Conservation (phyloP, 2,329 filamentous ascomycete species). For the Fusarium haematococcum region DNA sequence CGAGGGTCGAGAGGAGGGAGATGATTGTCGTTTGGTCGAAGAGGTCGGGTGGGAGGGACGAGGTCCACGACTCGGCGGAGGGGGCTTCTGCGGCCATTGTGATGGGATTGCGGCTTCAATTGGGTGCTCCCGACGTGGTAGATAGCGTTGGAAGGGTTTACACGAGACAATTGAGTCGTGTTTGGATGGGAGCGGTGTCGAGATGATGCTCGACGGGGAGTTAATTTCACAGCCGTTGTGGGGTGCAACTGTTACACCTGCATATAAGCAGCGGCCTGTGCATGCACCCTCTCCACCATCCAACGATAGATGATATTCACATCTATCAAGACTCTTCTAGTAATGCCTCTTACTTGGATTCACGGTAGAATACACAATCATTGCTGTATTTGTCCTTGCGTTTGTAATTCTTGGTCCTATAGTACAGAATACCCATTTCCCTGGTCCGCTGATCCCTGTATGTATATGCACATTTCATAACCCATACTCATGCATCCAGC, state of each 20-base stretch:
- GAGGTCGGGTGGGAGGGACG: conserved; percentile 63
- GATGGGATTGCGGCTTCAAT: background rate
- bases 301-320: background rate
- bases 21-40: conserved; percentile 71
- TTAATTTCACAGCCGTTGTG: background rate
- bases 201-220: background rate
- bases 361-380: background rate
- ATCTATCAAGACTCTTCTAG: background rate
- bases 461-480: background rate
- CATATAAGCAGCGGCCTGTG: background rate
- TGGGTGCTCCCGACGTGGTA: background rate
- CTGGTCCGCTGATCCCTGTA: background rate
- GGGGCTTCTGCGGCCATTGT: conserved; percentile 24
- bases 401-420: background rate
- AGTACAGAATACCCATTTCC: background rate
- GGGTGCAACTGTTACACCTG: background rate
- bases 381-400: background rate
- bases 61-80: conserved; percentile 24
- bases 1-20: conserved; percentile 67
- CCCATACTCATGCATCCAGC: background rate
- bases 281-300: background rate
- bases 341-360: background rate
- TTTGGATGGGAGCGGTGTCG: conserved; percentile 17
- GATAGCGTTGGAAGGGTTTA: background rate
- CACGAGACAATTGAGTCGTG: background rate